A percentile compares a stretch with the other conserved stretches of the same genome.
Evolutionary conservation across 495 filamentous ascomycete species (phyloP).

Genomic region (Hypoxylon perforatum): DNA sequence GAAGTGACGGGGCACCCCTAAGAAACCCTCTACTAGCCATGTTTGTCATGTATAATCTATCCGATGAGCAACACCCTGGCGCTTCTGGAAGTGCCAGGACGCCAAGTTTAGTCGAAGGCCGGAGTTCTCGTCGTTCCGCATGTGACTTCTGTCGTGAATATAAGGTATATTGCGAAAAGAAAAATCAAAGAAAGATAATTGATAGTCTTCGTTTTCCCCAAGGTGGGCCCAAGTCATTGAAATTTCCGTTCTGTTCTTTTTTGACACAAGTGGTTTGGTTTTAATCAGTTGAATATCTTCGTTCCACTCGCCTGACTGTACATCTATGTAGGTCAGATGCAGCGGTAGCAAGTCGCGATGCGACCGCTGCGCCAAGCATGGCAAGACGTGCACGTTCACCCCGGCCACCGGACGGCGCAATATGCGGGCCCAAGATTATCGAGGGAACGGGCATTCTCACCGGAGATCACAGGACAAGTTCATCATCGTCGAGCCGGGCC

Average conservation of each 20-base stretch:
- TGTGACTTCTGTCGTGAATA: slow-evolving; percentile 3
- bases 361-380: background rate
- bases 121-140: slow-evolving; percentile 1
- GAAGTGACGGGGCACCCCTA: background rate
- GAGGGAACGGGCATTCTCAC: background rate
- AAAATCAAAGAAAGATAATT: background rate
- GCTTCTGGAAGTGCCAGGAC: background rate
- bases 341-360: slow-evolving; percentile 4
- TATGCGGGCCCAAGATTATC: background rate
- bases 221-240: background rate
- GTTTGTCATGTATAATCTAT: background rate
- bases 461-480: slow-evolving; percentile 2
- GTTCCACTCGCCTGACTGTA: background rate
- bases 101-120: background rate
- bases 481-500: background rate
- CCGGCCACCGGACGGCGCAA: slow-evolving; percentile 1
- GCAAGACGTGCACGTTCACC: slow-evolving; percentile 1
- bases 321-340: background rate
- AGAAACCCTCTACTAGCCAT: background rate
- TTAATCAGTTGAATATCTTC: background rate
- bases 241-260: too few species aligned
- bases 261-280: background rate
- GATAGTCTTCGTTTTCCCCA: background rate
- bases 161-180: slow-evolving; percentile 1
- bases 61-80: background rate